Percentiles rank a stretch among this genome's conserved stretches.
Evolutionary conservation across 148 eudicot genomes (phyloP).

Genomic region (Oxyria digyna): DNA sequence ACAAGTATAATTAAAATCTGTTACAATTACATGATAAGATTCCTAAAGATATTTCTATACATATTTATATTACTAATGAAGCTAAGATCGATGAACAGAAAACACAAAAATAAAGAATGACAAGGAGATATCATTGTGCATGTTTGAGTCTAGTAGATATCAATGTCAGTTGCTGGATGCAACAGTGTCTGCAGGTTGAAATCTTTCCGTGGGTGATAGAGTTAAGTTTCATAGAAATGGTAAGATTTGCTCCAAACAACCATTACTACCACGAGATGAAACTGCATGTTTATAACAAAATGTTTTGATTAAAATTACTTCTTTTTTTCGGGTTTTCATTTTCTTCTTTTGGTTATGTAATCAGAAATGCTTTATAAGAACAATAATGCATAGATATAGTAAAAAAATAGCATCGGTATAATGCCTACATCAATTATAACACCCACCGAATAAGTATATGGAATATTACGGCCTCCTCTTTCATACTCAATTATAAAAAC

Average conservation of each 20-base stretch:
- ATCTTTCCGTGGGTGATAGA: neutral
- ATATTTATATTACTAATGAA: neutral
- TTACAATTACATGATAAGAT: too few species aligned
- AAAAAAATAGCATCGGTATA: neutral
- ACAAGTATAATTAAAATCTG: too few species aligned
- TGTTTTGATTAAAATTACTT: neutral
- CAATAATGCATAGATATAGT: neutral
- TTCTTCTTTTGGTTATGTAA: neutral
- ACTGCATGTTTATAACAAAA: neutral
- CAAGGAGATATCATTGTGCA: neutral
- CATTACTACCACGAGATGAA: neutral
- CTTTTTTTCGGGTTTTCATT: too few species aligned
- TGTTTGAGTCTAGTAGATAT: neutral
- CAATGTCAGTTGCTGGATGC: slow-evolving; percentile 4
- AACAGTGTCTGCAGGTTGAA: slow-evolving; percentile 2
- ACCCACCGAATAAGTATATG: neutral
- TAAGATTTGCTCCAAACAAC: neutral
- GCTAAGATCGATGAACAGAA: neutral
- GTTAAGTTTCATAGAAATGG: slow-evolving; percentile 1
- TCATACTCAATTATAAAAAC: neutral
- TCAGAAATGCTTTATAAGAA: neutral
- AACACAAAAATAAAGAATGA: neutral
- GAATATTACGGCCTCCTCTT: neutral
- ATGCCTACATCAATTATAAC: slow-evolving; percentile 1
- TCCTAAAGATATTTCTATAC: neutral